phyloP scores from a whole-genome alignment of 176 grass and related monocot genomes.

The Oryza rufipogon region DNA sequence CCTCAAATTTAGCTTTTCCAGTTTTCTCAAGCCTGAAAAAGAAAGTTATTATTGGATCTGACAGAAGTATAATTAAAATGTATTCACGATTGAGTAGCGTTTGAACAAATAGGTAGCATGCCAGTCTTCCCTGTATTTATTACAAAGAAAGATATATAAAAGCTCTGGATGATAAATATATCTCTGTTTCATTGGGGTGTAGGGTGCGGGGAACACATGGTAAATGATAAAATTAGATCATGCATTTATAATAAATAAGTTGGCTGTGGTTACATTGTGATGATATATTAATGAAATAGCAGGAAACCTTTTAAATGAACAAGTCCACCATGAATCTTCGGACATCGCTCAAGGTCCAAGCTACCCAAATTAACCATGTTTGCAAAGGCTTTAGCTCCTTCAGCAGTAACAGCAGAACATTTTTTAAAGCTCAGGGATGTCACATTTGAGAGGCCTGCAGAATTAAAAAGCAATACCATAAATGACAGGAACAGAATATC shows the following conservation, averaged over 20 bases:
- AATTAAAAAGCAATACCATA: constrained; percentile 29
- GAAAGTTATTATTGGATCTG: constrained; percentile 30
- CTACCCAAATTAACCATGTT: constrained; percentile 86
- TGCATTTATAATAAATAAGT: constrained; percentile 22
- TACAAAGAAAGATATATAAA: constrained; percentile 22
- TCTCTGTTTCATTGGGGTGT: too few relatives aligned
- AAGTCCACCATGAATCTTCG: constrained; percentile 82
- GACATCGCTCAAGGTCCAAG: constrained; percentile 86
- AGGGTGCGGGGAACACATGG: background rate
- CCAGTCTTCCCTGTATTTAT: background rate
- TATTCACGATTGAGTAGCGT: background rate
- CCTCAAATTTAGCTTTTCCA: constrained; percentile 87
- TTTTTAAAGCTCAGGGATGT: constrained; percentile 90
- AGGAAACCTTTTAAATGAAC: constrained; percentile 84
- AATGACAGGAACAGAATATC: constrained; percentile 6
- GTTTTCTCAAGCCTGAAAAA: constrained; percentile 75
- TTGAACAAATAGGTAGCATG: constrained; percentile 1
- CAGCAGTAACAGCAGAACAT: constrained; percentile 68
- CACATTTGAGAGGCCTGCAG: constrained; percentile 81
- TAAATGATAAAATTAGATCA: background rate
- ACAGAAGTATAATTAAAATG: background rate
- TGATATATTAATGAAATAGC: constrained; percentile 29
- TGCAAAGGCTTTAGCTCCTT: constrained; percentile 80
- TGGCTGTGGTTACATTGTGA: constrained; percentile 5
- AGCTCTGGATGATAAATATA: background rate